Evolutionary conservation across 164 flowering plant genomes (phyloP).

Genomic region (Echeveria elegans): DNA sequence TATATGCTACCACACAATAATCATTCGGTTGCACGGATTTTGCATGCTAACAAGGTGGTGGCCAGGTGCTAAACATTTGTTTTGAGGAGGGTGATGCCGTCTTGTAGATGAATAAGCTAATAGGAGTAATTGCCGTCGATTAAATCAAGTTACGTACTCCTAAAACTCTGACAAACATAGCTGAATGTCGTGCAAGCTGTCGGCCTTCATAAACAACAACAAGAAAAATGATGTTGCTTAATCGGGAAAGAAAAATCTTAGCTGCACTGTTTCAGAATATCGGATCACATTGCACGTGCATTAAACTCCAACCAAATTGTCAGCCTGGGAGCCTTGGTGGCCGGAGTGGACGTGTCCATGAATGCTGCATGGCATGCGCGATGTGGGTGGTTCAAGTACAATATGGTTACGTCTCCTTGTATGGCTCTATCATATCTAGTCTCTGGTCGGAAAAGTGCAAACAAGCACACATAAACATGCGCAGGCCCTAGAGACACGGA

Average conservation of each 20-base stretch:
- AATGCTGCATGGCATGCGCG: neutral
- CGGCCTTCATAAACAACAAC: neutral
- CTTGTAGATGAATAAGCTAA: too few relatives aligned
- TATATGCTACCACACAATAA: too few relatives aligned
- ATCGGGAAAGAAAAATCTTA: neutral
- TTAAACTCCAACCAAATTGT: neutral
- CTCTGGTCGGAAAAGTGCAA: neutral
- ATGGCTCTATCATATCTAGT: neutral
- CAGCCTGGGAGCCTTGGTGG: neutral
- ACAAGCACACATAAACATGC: neutral
- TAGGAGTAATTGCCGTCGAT: neutral
- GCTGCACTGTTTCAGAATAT: neutral
- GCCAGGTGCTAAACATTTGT: too few relatives aligned
- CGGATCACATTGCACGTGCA: neutral
- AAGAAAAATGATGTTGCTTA: neutral
- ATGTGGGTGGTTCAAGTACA: too few relatives aligned
- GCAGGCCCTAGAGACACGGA: too few relatives aligned
- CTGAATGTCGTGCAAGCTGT: neutral
- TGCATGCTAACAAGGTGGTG: too few relatives aligned
- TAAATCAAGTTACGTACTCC: too few relatives aligned
- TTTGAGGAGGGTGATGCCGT: too few relatives aligned
- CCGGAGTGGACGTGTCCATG: neutral
- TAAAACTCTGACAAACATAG: neutral
- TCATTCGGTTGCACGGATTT: too few relatives aligned
- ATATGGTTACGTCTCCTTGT: neutral